Evolutionary conservation across 108 stramenopile species (phyloP).

Genomic region (Cyclotella atomus): DNA sequence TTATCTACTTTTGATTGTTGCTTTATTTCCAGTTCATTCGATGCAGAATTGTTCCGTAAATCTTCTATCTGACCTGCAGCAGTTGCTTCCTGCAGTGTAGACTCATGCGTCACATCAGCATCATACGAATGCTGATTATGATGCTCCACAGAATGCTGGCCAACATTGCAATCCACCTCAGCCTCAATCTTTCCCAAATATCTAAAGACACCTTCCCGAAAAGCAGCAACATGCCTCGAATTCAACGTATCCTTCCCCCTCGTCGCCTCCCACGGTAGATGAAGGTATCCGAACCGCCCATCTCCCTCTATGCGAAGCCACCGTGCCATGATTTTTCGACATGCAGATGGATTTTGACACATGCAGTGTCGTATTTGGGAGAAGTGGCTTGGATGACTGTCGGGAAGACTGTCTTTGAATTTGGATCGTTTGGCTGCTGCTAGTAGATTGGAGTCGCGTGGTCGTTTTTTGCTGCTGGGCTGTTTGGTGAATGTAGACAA

Average conservation of each 20-base stretch:
- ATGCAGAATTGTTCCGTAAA: too few relatives aligned
- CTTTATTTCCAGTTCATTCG: too few relatives aligned
- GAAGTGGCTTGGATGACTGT: not conserved
- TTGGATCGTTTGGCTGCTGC: not conserved
- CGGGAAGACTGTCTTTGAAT: not conserved
- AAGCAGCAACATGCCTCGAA: not conserved
- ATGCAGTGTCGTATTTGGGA: constrained; percentile 13
- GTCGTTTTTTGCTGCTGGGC: too few relatives aligned
- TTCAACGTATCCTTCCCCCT: not conserved
- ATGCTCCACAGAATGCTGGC: not conserved
- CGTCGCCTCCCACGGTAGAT: not conserved
- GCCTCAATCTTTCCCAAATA: too few relatives aligned
- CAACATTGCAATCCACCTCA: too few relatives aligned
- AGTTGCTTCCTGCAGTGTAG: not conserved
- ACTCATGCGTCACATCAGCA: not conserved
- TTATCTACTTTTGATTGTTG: too few relatives aligned
- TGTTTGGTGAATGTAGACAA: too few relatives aligned
- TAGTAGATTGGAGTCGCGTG: not conserved
- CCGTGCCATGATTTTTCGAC: constrained; percentile 16
- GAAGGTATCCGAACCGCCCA: not conserved
- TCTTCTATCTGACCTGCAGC: too few relatives aligned
- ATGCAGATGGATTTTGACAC: constrained; percentile 1
- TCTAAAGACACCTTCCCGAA: constrained; percentile 2
- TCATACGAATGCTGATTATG: not conserved
- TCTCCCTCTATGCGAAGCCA: not conserved